phyloP scores from a whole-genome alignment of 768 basidiomycete genomes.

The Leucocoprinus leucothites region DNA sequence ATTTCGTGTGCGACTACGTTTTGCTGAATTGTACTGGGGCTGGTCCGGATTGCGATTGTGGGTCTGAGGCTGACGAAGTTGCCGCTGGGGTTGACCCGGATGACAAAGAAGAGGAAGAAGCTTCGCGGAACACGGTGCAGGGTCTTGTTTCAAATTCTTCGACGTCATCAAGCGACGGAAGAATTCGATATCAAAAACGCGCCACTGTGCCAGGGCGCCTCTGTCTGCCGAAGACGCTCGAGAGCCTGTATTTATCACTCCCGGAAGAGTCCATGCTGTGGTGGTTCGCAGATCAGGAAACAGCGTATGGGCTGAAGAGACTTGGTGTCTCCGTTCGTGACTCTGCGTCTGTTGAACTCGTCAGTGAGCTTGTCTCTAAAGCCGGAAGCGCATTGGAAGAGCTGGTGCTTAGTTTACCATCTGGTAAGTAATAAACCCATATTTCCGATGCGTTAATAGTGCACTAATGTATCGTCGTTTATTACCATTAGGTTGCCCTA shows the following conservation, averaged over 20 bases:
- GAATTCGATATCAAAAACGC: too few species aligned
- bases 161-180: too few species aligned
- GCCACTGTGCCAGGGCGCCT: not conserved
- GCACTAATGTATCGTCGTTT: not conserved
- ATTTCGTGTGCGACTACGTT: conserved; percentile 8
- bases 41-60: not conserved
- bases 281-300: not conserved
- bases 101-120: not conserved
- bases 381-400: not conserved
- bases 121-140: conserved; percentile 6
- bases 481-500: not conserved
- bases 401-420: not conserved
- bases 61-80: not conserved
- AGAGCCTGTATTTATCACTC: not conserved
- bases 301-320: not conserved
- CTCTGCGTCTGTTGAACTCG: not conserved
- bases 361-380: not conserved
- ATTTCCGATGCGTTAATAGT: too few species aligned
- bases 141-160: too few species aligned
- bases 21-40: conserved; percentile 3
- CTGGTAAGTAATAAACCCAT: not conserved
- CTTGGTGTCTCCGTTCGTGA: not conserved
- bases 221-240: not conserved
- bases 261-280: conserved; percentile 8
- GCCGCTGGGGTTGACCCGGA: not conserved